Evolutionary conservation across 2,329 filamentous ascomycete species (phyloP), one percentile per base, ranked within the genome.

Genomic region (Fusarium sp.): DNA sequence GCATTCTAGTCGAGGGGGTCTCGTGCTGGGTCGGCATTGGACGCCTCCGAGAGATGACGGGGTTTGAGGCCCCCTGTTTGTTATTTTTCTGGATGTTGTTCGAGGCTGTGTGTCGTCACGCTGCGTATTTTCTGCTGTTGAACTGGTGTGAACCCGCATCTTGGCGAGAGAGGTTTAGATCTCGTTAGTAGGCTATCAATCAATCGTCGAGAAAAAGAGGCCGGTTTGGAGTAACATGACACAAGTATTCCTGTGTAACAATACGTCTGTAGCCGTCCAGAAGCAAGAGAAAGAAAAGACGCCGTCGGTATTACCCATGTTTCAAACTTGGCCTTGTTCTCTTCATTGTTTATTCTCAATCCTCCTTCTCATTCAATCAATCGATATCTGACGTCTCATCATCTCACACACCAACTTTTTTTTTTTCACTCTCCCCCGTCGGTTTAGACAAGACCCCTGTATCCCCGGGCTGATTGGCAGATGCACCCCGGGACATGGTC

Each of bases 1-100:
- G 81, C 81, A 81, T 81, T 50, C 63, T 37, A 15, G 43, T 61
- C 38, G 68, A 71, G 74, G 77, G 78, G 77, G 78, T 79, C 77
- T 74, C 76, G 80, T 81, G 79, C 75, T 76, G 78, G 74, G 73
- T 66, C 70, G 76, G 77, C 74, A 82, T 82, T 83, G 81, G 81
- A 71, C 77, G 70, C 63, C 32, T 25, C 30, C 54, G 38, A 38
- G 61, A 71, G 58, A 69, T 75, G 75, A 76, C 73, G 65, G 65
- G 69, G 68, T 73, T 62, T 71, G 69, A 72, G 69, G 66, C 68
- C 73, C 38, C 61, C 75, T 75, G 50, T 63, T 45, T 9, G 47
- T 56, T 8, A 27, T 57, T 58, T 65, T 12, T 56, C 6, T 52
- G 61, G 22, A 50, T 62, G 60, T 32, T 32, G 68, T 63, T 63